Conservation (phyloP, 2,329 filamentous ascomycete species). For the Whalleya microplaca region DNA sequence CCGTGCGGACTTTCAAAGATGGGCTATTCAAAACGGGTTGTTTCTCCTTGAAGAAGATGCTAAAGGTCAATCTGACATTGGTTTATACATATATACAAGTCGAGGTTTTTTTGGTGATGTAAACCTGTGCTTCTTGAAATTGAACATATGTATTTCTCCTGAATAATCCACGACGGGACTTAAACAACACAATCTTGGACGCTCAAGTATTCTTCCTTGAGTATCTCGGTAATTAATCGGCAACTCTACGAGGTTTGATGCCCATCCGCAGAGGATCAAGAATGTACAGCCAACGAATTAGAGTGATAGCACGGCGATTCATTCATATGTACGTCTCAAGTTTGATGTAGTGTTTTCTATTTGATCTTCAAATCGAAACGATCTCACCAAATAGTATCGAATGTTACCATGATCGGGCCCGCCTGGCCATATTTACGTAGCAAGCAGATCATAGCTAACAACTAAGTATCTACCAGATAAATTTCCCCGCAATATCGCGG, state of each 20-base stretch:
- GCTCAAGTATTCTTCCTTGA: too few relatives aligned
- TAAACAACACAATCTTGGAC: too few relatives aligned
- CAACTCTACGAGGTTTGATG: too few relatives aligned
- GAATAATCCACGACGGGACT: too few relatives aligned
- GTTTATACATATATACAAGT: constrained; percentile 74
- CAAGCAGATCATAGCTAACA: neutral
- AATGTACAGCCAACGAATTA: too few relatives aligned
- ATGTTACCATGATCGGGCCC: neutral
- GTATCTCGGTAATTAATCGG: too few relatives aligned
- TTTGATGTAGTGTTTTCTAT: neutral
- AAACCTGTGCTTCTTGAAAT: too few relatives aligned
- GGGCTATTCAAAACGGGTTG: constrained; percentile 72
- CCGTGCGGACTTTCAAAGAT: constrained; percentile 70
- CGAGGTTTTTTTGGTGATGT: constrained; percentile 72
- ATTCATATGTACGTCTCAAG: too few relatives aligned
- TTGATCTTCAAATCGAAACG: neutral
- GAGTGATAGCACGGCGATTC: too few relatives aligned
- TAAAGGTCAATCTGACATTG: too few relatives aligned
- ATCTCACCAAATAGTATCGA: neutral
- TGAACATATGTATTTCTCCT: too few relatives aligned
- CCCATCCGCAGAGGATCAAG: too few relatives aligned
- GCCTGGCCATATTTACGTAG: neutral
- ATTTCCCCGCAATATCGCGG: neutral
- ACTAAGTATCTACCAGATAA: neutral
- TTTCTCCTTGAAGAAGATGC: constrained; percentile 70